Evolutionary conservation across 2,329 filamentous ascomycete genomes (phyloP), one percentile per base, ranked within the genome.

Genomic region (Botryosphaeria dothidea): DNA sequence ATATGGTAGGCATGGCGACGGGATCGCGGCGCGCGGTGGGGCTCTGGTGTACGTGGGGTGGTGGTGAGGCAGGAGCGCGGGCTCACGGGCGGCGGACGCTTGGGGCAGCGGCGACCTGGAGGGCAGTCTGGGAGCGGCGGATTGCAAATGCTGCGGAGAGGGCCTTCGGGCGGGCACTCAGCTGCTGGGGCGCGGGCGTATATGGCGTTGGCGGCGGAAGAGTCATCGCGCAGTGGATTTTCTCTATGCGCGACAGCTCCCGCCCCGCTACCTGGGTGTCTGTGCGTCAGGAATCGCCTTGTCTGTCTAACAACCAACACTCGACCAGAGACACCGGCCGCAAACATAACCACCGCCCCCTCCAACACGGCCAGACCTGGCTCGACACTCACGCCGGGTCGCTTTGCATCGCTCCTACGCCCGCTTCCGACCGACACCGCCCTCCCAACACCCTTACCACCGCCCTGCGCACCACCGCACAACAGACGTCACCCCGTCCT

Each of bases 1-100:
- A 86, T 73, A 99, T 97, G 77, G 95, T 99, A 81, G 95, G 95
- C 95, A 97, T 97, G 67, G 78, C 87, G 79, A 76, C 45, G n/a
- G 11, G 54, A 15, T n/a, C 48, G 34, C 46, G 52, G 43, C 41
- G 34, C 54, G 54, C 31, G 54, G 63, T 52, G 62, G 63, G 43
- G 63, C 63, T 41, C 52, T 45, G 31, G 17, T 52, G 25, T 34
- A 21, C 41, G 56, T 54, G 61, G 61, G 46, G 52, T 52, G 15
- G 52, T 43, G 46, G 51, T 58, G 43, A 43, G 51, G 52, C 19
- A 56, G 29, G 62, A 21, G 62, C 43, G 51, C 52, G 34, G 62
- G 41, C 38, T 54, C 38, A 25, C 17, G 51, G 23, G 2, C 17
- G 52, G 51, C 43, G 23, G 36, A 23, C 51, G 52, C 56, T 36